Evolutionary conservation across 148 eudicot species (phyloP).

Genomic region (Dianthus caryophyllus): DNA sequence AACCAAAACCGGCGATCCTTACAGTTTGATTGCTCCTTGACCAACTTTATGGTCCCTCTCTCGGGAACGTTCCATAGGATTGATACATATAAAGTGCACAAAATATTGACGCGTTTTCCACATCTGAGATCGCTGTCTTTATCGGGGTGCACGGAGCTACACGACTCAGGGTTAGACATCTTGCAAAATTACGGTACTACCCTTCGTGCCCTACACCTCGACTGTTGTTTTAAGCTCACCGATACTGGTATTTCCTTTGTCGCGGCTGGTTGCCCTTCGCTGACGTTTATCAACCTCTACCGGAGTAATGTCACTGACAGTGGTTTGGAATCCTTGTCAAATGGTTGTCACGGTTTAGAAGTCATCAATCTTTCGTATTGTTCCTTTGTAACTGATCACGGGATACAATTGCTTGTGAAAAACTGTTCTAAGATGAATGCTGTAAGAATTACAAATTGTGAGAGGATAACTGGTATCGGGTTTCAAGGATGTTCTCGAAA

Average conservation of each 20-base stretch:
- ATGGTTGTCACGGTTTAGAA: slow-evolving; percentile 43
- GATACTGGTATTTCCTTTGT: slow-evolving; percentile 45
- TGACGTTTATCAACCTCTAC: slow-evolving; percentile 49
- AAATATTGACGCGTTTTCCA: slow-evolving; percentile 42
- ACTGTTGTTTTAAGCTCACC: slow-evolving; percentile 56
- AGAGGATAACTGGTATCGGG: slow-evolving; percentile 43
- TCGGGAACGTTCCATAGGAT: slow-evolving; percentile 23
- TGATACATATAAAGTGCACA: slow-evolving; percentile 34
- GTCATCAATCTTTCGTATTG: slow-evolving; percentile 53
- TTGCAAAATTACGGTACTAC: slow-evolving; percentile 39
- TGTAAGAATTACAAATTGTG: slow-evolving; percentile 41
- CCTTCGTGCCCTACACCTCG: slow-evolving; percentile 38
- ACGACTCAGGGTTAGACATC: slow-evolving; percentile 39
- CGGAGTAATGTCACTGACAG: slow-evolving; percentile 48
- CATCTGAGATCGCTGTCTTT: slow-evolving; percentile 44
- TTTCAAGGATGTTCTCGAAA: slow-evolving; percentile 44
- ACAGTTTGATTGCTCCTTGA: slow-evolving; percentile 48
- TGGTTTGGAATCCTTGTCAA: slow-evolving; percentile 46
- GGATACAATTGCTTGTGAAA: slow-evolving; percentile 37
- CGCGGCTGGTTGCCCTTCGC: slow-evolving; percentile 40
- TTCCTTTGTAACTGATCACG: slow-evolving; percentile 40
- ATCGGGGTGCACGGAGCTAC: slow-evolving; percentile 54
- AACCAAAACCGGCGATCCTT: slow-evolving; percentile 48
- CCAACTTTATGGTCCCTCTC: slow-evolving; percentile 23
- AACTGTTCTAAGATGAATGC: slow-evolving; percentile 44